phyloP scores from a whole-genome alignment of 805 yeast species.

The Sugiyamaella chiloensis region DNA sequence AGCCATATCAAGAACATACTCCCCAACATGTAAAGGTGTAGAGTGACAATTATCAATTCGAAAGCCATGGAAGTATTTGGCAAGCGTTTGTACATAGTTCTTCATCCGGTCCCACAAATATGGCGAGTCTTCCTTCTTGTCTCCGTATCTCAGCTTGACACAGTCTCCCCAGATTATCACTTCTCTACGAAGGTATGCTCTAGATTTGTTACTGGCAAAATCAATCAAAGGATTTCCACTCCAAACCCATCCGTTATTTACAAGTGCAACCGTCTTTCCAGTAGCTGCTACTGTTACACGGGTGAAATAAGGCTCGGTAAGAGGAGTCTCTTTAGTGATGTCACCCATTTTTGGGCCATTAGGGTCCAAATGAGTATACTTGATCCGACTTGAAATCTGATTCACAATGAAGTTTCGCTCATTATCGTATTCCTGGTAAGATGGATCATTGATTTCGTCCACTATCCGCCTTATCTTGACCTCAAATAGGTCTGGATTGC shows the following conservation, averaged over 20 bases:
- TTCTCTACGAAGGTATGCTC: conserved; percentile 83
- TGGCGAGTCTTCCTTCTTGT: conserved; percentile 76
- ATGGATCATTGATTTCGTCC: conserved; percentile 72
- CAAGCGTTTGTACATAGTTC: conserved; percentile 67
- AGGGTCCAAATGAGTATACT: conserved; percentile 69
- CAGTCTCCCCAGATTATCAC: conserved; percentile 98
- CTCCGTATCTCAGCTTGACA: conserved; percentile 86
- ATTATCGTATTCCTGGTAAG: conserved; percentile 70
- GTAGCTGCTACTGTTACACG: conserved; percentile 48
- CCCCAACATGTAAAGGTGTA: conserved; percentile 94
- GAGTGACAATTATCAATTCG: conserved; percentile 96
- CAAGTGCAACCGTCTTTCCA: conserved; percentile 61
- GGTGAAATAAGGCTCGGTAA: conserved; percentile 87
- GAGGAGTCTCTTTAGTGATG: conserved; percentile 53
- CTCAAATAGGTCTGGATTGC: conserved; percentile 29
- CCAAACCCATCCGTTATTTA: conserved; percentile 99
- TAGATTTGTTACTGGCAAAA: conserved; percentile 78
- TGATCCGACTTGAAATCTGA: conserved; percentile 73
- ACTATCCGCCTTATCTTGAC: conserved; percentile 48
- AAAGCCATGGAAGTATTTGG: conserved; percentile 76
- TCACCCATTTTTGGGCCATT: conserved; percentile 78
- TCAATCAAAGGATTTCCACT: conserved; percentile 91
- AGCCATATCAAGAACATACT: conserved; percentile 81
- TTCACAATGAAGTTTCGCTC: conserved; percentile 63
- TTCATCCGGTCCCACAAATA: conserved; percentile 86